Evolutionary conservation across 2,329 filamentous ascomycete genomes (phyloP).

Genomic region (Arthroderma sp.): DNA sequence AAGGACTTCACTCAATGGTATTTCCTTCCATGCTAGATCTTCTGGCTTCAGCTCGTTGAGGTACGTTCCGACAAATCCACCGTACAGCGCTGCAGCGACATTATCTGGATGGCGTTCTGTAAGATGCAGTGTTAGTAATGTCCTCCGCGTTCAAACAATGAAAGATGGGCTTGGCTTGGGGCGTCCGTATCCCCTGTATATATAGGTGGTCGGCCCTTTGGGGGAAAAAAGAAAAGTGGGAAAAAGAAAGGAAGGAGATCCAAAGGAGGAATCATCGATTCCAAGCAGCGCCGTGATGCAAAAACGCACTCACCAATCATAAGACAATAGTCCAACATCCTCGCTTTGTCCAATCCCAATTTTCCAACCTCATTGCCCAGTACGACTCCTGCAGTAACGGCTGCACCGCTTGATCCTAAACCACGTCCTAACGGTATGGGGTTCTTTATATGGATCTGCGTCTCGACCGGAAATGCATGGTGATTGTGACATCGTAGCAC

Average conservation of each 20-base stretch:
- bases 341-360: conserved; percentile 60
- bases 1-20: conserved; percentile 85
- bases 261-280: background rate
- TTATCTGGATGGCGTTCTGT: conserved; percentile 76
- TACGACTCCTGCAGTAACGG: conserved; percentile 89
- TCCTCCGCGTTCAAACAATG: background rate
- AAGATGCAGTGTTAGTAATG: conserved; percentile 7
- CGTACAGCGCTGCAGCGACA: conserved; percentile 86
- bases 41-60: conserved; percentile 81
- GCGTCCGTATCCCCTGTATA: background rate
- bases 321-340: conserved; percentile 87
- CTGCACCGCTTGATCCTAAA: conserved; percentile 87
- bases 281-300: background rate
- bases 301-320: conserved; percentile 60
- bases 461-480: conserved; percentile 69
- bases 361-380: conserved; percentile 79
- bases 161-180: background rate
- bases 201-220: background rate
- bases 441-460: conserved; percentile 88
- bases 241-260: background rate
- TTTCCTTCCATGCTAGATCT: conserved; percentile 81
- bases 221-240: background rate
- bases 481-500: conserved; percentile 85
- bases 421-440: conserved; percentile 87
- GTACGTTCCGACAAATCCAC: conserved; percentile 93